Conservation (phyloP, 140 eudicot genomes). For the Senecio squalidus region DNA sequence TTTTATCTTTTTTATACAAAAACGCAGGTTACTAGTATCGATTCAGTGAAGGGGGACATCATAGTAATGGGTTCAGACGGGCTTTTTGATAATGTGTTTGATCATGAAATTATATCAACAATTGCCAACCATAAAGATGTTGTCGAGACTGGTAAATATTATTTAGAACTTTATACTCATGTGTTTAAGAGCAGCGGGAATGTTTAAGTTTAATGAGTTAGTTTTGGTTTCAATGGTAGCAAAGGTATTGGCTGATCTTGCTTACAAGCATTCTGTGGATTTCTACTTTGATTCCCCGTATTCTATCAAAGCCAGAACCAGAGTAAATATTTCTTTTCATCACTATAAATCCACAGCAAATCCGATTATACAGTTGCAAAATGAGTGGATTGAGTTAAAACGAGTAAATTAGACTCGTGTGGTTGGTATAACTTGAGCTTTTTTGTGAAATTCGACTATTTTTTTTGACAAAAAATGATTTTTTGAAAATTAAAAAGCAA, state of each 20-base stretch:
- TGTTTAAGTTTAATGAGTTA: slow-evolving; percentile 4
- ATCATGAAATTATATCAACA: slow-evolving; percentile 62
- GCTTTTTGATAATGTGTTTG: slow-evolving; percentile 80
- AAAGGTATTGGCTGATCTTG: slow-evolving; percentile 92
- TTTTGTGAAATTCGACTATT: no score
- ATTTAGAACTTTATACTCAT: background rate
- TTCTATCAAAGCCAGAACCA: slow-evolving; percentile 71
- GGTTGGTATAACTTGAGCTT: no score
- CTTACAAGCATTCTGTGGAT: slow-evolving; percentile 74
- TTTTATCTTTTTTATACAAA: background rate
- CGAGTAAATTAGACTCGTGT: background rate
- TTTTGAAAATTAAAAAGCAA: no score
- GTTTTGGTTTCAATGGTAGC: slow-evolving; percentile 46
- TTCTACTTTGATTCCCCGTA: slow-evolving; percentile 73
- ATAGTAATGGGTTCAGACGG: slow-evolving; percentile 96
- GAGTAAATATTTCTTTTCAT: slow-evolving; percentile 37
- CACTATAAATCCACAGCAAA: background rate
- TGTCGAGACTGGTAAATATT: slow-evolving; percentile 51
- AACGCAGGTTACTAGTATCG: slow-evolving; percentile 65
- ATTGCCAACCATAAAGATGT: slow-evolving; percentile 47
- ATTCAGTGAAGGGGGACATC: slow-evolving; percentile 61
- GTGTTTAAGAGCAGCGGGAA: background rate
- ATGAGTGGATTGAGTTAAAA: background rate
- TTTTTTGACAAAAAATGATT: no score
- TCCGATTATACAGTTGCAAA: background rate